Base-by-base conservation (phyloP, 441 rosid genomes). In the Euphorbia celastroides region DNA sequence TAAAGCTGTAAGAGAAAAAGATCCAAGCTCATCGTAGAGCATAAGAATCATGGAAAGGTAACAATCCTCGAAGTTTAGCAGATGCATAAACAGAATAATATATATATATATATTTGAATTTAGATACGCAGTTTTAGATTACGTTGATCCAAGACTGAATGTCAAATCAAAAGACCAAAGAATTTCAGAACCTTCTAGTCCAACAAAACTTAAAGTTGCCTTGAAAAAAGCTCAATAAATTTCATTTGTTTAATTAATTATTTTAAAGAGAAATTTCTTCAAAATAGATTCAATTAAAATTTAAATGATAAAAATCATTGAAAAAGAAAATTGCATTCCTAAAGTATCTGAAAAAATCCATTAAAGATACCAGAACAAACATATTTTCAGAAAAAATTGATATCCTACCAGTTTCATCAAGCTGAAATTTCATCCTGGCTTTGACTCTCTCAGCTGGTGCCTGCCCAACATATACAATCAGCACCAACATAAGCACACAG, bases 391-490 rank as follows among this genome's bases (percentile, higher is more conserved):
- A 60, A 64, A 67, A 44, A 38, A 20, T 20, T 67, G 30, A 68
- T 72, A 41, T 54, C 56, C 68, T 76, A 90, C 98, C 92, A 58
- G 97, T 89, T 78, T 87, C 88, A 70, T 79, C 74, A 68, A 93
- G 98, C 82, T 93, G 96, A 69, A 82, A 76, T 75, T 88, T 93
- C 96, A 84, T 93, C 86, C 79, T 84, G 65, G 97, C 97, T 77
- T 93, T 93, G 60, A 90, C 92, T 68, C 82, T 90, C 65, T 85
- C 96, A 75, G 93, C 93, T 26, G 86, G 81, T 34, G 90, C 76
- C 97, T 90, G 83, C 73, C 52, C 64, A 71, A 46, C 74, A 79
- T 67, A 74, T 28, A 50, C 34, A 42, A 58, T 22, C 4, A 20
- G 54, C 66, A 63, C 44, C 62, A 14, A 30, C 5, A 32, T 1